Percentiles rank a stretch among this genome's conserved stretches.
Evolutionary conservation across 2,329 filamentous ascomycete species (phyloP).

Genomic region (Diaporthe nobilis): DNA sequence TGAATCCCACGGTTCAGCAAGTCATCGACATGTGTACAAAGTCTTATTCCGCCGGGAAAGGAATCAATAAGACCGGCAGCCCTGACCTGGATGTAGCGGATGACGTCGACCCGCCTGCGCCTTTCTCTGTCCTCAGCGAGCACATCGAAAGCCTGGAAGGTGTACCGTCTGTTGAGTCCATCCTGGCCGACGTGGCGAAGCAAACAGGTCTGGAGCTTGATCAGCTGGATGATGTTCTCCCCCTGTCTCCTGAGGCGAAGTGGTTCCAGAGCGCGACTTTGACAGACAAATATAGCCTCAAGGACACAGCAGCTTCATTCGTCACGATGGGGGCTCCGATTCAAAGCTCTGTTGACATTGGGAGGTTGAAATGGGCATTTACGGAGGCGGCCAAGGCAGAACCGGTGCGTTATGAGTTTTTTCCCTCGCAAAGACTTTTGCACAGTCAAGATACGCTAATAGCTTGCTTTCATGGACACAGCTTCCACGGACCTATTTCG

Average conservation of each 20-base stretch:
- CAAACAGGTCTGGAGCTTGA: constrained; percentile 9
- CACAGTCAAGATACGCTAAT: background rate
- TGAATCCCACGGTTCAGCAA: constrained; percentile 11
- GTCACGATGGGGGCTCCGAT: constrained; percentile 13
- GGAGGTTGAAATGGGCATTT: constrained; percentile 27
- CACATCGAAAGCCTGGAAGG: background rate
- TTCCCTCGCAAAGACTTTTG: background rate
- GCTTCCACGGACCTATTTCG: constrained; percentile 13
- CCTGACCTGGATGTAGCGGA: background rate
- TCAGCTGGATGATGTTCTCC: constrained; percentile 20
- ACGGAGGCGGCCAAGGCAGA: constrained; percentile 19
- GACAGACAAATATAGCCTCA: background rate
- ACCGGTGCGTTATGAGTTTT: background rate
- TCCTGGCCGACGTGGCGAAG: background rate
- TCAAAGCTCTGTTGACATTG: background rate
- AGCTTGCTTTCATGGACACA: background rate
- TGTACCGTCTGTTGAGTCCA: background rate
- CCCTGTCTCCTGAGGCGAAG: constrained; percentile 1
- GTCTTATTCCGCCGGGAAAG: background rate
- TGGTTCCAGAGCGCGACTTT: background rate
- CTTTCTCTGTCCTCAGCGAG: constrained; percentile 13
- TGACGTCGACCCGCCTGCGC: background rate
- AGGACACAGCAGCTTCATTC: background rate
- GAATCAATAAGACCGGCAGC: background rate
- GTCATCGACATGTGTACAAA: constrained; percentile 10